These are phyloP conservation scores for Chlorella sp. DNA, from an alignment of 139 green algal genomes.

Conservation along the genomic window DNA sequence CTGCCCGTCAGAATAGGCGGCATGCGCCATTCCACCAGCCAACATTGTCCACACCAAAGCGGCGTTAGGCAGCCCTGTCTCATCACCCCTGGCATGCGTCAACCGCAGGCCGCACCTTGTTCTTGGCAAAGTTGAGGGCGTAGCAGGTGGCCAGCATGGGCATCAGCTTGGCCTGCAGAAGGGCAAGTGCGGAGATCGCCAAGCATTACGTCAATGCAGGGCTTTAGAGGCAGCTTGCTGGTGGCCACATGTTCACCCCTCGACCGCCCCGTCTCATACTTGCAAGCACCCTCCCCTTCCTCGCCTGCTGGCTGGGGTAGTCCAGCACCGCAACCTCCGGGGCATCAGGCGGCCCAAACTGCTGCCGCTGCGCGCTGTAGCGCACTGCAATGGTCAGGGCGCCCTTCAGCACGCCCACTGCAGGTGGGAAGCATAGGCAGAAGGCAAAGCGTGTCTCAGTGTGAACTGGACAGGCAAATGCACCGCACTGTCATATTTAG, in stretches of 20 bases:
- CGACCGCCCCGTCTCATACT: too few relatives aligned
- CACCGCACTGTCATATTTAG: too few relatives aligned
- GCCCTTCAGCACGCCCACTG: slow-evolving; percentile 76
- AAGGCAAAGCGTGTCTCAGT: not conserved
- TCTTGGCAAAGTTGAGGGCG: slow-evolving; percentile 74
- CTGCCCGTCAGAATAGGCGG: too few relatives aligned
- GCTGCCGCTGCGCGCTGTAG: slow-evolving; percentile 77
- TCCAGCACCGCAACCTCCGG: slow-evolving; percentile 84
- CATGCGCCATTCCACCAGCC: too few relatives aligned
- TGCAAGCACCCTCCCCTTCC: not conserved
- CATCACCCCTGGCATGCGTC: too few relatives aligned
- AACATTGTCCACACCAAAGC: slow-evolving; percentile 77
- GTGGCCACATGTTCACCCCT: too few relatives aligned
- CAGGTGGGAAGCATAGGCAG: not conserved
- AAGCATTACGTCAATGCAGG: too few relatives aligned
- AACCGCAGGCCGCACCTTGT: slow-evolving; percentile 61
- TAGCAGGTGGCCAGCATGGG: slow-evolving; percentile 84
- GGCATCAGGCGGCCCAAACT: slow-evolving; percentile 83
- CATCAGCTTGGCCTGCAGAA: slow-evolving; percentile 65
- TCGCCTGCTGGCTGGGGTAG: slow-evolving; percentile 81
- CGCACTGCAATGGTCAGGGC: slow-evolving; percentile 81
- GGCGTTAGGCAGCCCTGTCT: slow-evolving; percentile 77
- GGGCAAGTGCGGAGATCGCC: too few relatives aligned
- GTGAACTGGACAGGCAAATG: too few relatives aligned
- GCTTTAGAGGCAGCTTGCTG: not conserved